Evolutionary conservation across 345 rosid species (phyloP).

Genomic region (sweet orange (Citrus sinensis)): DVS_A1.0 CM039164.1:17579001-17579500

Average conservation of each 20-base stretch:
- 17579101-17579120: background rate
- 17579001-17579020: conserved; percentile 74
- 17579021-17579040: conserved; percentile 53
- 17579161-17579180: background rate
- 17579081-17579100: background rate
- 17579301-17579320: conserved; percentile 78
- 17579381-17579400: conserved; percentile 77
- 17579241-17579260: no score
- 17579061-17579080: conserved; percentile 2
- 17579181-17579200: conserved; percentile 52
- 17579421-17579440: conserved; percentile 10
- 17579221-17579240: conserved; percentile 52
- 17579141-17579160: background rate
- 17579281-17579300: conserved; percentile 41
- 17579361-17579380: conserved; percentile 77
- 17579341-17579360: conserved; percentile 61
- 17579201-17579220: conserved; percentile 45
- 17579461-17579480: conserved; percentile 14
- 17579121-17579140: background rate
- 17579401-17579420: conserved; percentile 43
- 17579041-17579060: conserved; percentile 36
- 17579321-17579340: conserved; percentile 76
- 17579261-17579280: conserved; percentile 35
- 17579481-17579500: conserved; percentile 60
- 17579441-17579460: background rate